These are phyloP conservation scores for Parastagonospora nodorum DNA, from an alignment of 2,329 filamentous ascomycete species.

Conservation along the genomic window DNA sequence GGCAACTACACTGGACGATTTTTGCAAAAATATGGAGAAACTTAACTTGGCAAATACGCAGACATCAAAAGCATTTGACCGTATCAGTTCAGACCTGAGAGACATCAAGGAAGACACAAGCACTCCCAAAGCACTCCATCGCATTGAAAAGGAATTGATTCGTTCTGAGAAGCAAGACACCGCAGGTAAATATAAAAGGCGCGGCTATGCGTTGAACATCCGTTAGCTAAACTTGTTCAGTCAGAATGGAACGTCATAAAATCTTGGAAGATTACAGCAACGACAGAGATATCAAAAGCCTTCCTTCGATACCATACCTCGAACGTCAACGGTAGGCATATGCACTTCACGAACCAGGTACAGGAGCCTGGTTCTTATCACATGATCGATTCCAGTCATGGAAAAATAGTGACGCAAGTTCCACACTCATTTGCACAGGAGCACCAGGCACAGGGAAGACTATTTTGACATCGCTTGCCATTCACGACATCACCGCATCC, in stretches of 20 bases:
- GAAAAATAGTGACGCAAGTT: background rate
- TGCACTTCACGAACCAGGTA: background rate
- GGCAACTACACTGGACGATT: background rate
- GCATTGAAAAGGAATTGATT: background rate
- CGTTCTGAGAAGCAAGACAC: background rate
- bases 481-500: background rate
- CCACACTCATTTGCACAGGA: background rate
- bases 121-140: background rate
- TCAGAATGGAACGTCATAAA: background rate
- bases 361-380: background rate
- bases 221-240: background rate
- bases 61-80: background rate
- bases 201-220: background rate
- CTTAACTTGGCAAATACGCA: background rate
- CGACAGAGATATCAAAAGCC: background rate
- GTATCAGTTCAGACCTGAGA: background rate
- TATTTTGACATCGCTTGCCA: background rate
- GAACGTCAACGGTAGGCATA: background rate
- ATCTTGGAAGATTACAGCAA: background rate
- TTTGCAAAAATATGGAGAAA: background rate
- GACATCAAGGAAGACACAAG: background rate
- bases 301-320: background rate
- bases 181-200: background rate
- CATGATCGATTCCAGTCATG: background rate
- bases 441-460: background rate